Percentiles rank a stretch among this genome's conserved stretches.
These are phyloP conservation scores for Neurospora hispaniola DNA, from an alignment of 495 filamentous ascomycete species.

Conservation along the genomic window DNA sequence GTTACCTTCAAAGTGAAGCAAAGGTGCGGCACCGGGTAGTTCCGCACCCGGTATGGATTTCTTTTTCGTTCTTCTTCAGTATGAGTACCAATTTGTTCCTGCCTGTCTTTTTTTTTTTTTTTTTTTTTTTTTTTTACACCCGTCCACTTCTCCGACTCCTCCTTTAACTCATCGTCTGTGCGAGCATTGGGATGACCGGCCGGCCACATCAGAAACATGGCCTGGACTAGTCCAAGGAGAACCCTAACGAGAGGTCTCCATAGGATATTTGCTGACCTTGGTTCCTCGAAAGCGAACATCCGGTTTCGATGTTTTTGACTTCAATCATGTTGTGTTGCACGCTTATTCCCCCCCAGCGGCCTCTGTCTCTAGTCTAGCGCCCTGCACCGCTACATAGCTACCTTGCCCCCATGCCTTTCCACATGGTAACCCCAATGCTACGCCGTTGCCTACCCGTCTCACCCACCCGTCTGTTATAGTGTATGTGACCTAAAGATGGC, in stretches of 20 bases:
- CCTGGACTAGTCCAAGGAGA: neutral
- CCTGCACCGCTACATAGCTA: neutral
- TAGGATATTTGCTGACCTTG: too few relatives aligned
- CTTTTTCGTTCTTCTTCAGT: neutral
- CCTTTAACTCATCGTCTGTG: neutral
- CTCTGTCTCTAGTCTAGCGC: neutral
- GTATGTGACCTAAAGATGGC: neutral
- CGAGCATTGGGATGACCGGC: neutral
- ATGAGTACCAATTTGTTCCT: neutral
- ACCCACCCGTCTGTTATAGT: too few relatives aligned
- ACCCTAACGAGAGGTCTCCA: too few relatives aligned
- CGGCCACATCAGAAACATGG: neutral
- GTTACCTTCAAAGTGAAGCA: neutral
- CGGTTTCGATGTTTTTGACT: neutral
- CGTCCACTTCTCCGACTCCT: neutral
- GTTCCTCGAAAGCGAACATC: too few relatives aligned
- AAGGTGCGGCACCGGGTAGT: neutral
- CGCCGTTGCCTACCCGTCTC: neutral
- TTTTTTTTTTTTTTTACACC: neutral
- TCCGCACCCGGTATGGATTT: neutral
- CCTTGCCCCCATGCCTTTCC: too few relatives aligned
- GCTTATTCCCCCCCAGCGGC: neutral
- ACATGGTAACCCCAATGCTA: neutral
- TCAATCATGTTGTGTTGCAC: neutral
- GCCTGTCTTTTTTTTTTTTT: neutral